phyloP scores from a whole-genome alignment of 2,329 filamentous ascomycete species.

The Alternaria conjuncta region DNA sequence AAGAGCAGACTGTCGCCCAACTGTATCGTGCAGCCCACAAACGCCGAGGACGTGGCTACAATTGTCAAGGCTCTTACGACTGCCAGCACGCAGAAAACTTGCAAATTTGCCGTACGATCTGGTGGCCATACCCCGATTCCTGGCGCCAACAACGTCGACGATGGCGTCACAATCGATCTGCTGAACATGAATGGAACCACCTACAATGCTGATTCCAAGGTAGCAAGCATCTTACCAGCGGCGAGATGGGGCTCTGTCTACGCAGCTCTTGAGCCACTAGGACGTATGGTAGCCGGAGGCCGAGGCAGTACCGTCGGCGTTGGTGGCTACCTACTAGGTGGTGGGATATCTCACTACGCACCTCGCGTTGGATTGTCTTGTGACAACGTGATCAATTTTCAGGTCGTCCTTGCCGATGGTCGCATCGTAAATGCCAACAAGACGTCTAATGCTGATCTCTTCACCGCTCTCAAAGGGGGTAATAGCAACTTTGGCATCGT shows the following conservation, averaged over 20 bases:
- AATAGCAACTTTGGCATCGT: slow-evolving; percentile 37
- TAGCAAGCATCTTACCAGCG: slow-evolving; percentile 17
- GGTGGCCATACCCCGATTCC: slow-evolving; percentile 32
- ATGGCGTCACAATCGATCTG: slow-evolving; percentile 35
- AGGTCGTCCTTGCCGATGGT: slow-evolving; percentile 46
- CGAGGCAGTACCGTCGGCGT: slow-evolving; percentile 34
- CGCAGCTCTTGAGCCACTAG: slow-evolving; percentile 25
- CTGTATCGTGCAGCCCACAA: slow-evolving; percentile 27
- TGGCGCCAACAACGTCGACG: slow-evolving; percentile 34
- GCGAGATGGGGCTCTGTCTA: slow-evolving; percentile 26
- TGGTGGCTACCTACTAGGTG: slow-evolving; percentile 37
- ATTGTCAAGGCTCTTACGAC: slow-evolving; percentile 16
- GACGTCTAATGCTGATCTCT: slow-evolving; percentile 46
- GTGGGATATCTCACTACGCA: slow-evolving; percentile 31
- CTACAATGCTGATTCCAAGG: background rate
- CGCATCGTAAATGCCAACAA: slow-evolving; percentile 47
- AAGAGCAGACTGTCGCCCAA: slow-evolving; percentile 11
- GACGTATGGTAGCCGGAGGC: slow-evolving; percentile 33
- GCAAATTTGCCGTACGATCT: slow-evolving; percentile 20
- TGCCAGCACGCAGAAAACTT: background rate
- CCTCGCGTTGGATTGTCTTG: slow-evolving; percentile 27
- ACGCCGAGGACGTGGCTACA: slow-evolving; percentile 18
- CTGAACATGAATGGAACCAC: slow-evolving; percentile 24
- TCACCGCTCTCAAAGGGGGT: slow-evolving; percentile 42
- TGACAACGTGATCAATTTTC: slow-evolving; percentile 35